Evolutionary conservation across 371 early-diverging fungal species (phyloP), one percentile per base, ranked within the genome.

Genomic region (Apophysomyces sp.): DNA sequence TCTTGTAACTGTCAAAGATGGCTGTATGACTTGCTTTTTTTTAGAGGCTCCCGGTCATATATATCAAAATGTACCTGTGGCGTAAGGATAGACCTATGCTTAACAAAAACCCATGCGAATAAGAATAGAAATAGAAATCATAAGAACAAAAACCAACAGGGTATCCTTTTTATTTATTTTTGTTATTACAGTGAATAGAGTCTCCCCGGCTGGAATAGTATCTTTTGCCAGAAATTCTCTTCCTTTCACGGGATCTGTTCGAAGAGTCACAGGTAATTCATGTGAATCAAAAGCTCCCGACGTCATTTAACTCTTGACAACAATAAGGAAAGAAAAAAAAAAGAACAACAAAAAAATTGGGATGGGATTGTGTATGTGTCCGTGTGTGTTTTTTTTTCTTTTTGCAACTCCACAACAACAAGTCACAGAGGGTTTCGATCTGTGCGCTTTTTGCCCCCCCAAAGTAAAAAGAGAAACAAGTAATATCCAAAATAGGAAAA

Each of bases 1-100:
- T 80, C 15, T 66, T 63, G 65, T 67, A 67, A 53, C 70, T 72
- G 55, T 80, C 84, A 66, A 77, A 77, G 15, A 81, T 66, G 8
- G 73, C 76, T 73, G 27, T n/a, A n/a, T n/a, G 54, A 31, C 21
- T 67, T 67, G 5, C 24, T 66, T 9, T 40, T 67, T 44, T 27
- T 61, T 13, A 65, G 65, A 39, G 62, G 63, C 3, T 52, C 36
- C 13, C n/a, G 31, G 7, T 26, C n/a, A 12, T 34, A 51, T 13
- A 34, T 2, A 13, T 37, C 16, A 30, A 49, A 6, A 37, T 32
- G 31, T 67, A 63, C 72, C 72, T 72, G 68, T 60, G 11, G 68
- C 68, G 49, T 68, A 72, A 36, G 72, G 72, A 32, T 60, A 56
- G 9, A 68, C 68, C 72, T 72, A 28, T n/a, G n/a, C n/a, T n/a